Percentiles rank a stretch among this genome's conserved stretches.
Evolutionary conservation across 2,329 filamentous ascomycete species (phyloP).

Genomic region (Penicillium frequentans): DNA sequence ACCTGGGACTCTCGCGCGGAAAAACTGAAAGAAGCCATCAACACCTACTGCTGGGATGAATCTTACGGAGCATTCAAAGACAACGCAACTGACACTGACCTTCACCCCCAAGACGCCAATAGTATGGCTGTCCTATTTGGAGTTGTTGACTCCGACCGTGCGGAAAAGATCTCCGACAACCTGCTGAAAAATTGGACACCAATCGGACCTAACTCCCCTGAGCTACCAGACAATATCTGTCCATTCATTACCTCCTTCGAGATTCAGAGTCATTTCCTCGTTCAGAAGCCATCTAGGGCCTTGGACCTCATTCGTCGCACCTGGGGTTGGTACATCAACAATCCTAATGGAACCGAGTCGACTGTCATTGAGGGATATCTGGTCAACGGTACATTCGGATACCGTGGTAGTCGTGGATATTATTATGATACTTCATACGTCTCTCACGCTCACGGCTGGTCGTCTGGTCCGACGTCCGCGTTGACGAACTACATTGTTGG

Average conservation of each 20-base stretch:
- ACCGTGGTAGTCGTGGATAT: conserved; percentile 56
- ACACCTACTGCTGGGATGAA: conserved; percentile 51
- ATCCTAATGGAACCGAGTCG: conserved; percentile 58
- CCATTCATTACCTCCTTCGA: conserved; percentile 62
- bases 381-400: conserved; percentile 57
- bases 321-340: conserved; percentile 63
- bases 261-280: conserved; percentile 57
- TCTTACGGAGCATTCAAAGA: conserved; percentile 54
- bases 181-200: conserved; percentile 56
- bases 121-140: conserved; percentile 55
- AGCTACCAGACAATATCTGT: conserved; percentile 58
- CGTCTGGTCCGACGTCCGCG: conserved; percentile 43
- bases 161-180: conserved; percentile 44
- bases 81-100: conserved; percentile 51
- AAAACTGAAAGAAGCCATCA: conserved; percentile 47
- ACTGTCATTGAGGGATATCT: conserved; percentile 63
- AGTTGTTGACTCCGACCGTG: conserved; percentile 39
- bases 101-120: conserved; percentile 64
- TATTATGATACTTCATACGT: conserved; percentile 47
- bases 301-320: conserved; percentile 56
- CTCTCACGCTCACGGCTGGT: conserved; percentile 47
- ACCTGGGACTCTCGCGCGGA: conserved; percentile 40
- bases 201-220: conserved; percentile 57
- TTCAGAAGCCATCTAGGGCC: conserved; percentile 51
- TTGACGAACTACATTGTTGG: conserved; percentile 49